Evolutionary conservation across 495 filamentous ascomycete genomes (phyloP), one percentile per base, ranked within the genome.

Genomic region (Xylaria bambusicola): DNA sequence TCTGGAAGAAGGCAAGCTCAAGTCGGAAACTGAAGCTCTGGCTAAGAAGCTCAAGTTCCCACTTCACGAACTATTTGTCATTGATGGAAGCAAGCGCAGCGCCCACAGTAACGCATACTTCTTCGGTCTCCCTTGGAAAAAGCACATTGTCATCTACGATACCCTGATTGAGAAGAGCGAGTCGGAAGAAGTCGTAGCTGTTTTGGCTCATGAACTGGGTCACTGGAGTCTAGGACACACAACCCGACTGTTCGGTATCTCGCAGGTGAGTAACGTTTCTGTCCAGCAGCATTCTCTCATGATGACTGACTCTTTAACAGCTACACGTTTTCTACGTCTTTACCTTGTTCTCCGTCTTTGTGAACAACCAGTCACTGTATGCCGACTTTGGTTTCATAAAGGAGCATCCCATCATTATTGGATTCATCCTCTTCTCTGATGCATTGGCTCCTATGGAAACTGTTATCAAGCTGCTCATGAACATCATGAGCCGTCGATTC

Each of bases 121-220:
- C 77, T 96, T 94, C 62, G 94, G 94, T 52, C 82, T 98, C 55
- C 94, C 94, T 6, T 98, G 94, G 93, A 97, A 96, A 84, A 98
- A 98, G 84, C 94, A 97, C 78, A 98, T 98, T 76, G 94, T 98
- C 65, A 95, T 98, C 70, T 98, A 95, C 66, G 94, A 98, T 69
- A 98, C 94, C 10, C 74, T 98, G 62, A 92, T 98, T 52, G 93
- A 97, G 73, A 95, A 98, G 81, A 93, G 87, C 71, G 85, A 91
- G 63, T 84, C 87, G 2, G 82, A 92, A 65, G 94, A 98, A 73
- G 93, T 98, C 41, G 92, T 96, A 20, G 93, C 94, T 52, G 92
- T 98, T 35, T 80, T 98, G 29, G 91, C 90, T 38, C 94, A 98
- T 68, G 94, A 98, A 74, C 84, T 98, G 46, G 94, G 94, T 46